Percentiles rank a stretch among this genome's conserved stretches.
These are phyloP conservation scores for Panaeolus papilionaceus DNA, from an alignment of 768 basidiomycete genomes.

Conservation along the genomic window DNA sequence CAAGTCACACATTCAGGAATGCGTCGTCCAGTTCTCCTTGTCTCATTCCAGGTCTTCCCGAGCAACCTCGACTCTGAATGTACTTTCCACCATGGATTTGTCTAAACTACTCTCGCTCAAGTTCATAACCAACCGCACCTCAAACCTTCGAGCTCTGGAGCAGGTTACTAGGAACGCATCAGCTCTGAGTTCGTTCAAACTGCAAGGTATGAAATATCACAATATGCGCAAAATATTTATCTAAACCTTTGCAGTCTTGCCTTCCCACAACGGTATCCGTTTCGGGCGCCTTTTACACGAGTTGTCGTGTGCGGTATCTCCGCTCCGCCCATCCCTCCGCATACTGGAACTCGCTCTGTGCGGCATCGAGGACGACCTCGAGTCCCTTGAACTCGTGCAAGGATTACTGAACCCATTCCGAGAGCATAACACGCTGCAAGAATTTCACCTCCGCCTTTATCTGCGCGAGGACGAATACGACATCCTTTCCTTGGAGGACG, in stretches of 20 bases:
- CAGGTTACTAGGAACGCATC: neutral
- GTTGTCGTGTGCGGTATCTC: neutral
- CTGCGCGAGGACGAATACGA: constrained; percentile 7
- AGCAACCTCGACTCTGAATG: neutral
- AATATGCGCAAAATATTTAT: neutral
- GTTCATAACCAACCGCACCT: constrained; percentile 5
- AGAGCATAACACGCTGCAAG: neutral
- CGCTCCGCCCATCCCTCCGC: neutral
- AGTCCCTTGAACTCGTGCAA: neutral
- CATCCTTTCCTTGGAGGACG: neutral
- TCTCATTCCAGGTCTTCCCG: neutral
- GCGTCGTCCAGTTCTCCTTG: constrained; percentile 3
- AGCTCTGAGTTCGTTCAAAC: neutral
- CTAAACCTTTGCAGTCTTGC: neutral
- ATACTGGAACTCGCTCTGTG: constrained; percentile 2
- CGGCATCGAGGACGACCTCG: neutral
- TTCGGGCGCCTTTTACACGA: neutral
- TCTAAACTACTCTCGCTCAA: constrained; percentile 1
- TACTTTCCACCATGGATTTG: neutral
- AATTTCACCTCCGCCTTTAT: constrained; percentile 5
- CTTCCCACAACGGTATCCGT: neutral
- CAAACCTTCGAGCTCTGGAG: neutral
- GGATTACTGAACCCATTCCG: neutral
- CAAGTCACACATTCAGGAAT: neutral
- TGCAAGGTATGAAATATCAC: neutral